Conservation (phyloP, 2,329 filamentous ascomycete genomes). For the Arthrobotrys megalospora region DNA sequence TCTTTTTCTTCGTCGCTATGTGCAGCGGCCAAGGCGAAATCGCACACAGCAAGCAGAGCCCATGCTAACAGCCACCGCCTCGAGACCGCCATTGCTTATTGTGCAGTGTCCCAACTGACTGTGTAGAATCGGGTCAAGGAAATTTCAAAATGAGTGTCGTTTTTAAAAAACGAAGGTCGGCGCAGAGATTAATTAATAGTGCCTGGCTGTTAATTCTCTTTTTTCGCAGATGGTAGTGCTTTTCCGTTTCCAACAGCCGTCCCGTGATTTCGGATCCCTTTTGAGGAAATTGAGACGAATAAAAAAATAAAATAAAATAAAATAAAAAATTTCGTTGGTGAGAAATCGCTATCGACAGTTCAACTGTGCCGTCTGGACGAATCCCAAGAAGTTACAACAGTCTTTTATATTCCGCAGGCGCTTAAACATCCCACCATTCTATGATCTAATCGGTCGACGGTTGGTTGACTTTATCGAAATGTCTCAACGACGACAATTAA, state of each 20-base stretch:
- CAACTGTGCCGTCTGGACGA: constrained; percentile 15
- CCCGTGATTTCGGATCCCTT: constrained; percentile 18
- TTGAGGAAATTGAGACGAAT: constrained; percentile 4
- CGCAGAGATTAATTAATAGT: constrained; percentile 5
- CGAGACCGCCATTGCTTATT: constrained; percentile 40
- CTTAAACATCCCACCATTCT: constrained; percentile 28
- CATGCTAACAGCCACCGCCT: constrained; percentile 56
- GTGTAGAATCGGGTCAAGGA: background rate
- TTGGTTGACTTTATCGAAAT: constrained; percentile 29
- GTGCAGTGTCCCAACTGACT: background rate
- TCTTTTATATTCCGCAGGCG: constrained; percentile 27
- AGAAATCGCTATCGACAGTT: background rate
- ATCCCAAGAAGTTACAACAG: constrained; percentile 22
- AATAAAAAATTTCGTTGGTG: constrained; percentile 12
- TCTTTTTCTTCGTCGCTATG: constrained; percentile 46
- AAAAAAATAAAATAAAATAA: constrained; percentile 16
- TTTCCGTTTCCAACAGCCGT: constrained; percentile 9
- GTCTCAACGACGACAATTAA: constrained; percentile 29
- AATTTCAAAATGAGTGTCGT: background rate
- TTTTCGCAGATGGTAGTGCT: background rate
- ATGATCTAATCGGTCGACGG: constrained; percentile 12
- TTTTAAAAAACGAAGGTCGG: background rate
- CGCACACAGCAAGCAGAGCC: constrained; percentile 42
- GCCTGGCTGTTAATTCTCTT: background rate
- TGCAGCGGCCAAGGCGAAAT: constrained; percentile 39